Percentiles rank a stretch among this genome's conserved stretches.
These are phyloP conservation scores for Coprinellus micaceus DNA, from an alignment of 768 basidiomycete species.

Conservation along the genomic window DNA sequence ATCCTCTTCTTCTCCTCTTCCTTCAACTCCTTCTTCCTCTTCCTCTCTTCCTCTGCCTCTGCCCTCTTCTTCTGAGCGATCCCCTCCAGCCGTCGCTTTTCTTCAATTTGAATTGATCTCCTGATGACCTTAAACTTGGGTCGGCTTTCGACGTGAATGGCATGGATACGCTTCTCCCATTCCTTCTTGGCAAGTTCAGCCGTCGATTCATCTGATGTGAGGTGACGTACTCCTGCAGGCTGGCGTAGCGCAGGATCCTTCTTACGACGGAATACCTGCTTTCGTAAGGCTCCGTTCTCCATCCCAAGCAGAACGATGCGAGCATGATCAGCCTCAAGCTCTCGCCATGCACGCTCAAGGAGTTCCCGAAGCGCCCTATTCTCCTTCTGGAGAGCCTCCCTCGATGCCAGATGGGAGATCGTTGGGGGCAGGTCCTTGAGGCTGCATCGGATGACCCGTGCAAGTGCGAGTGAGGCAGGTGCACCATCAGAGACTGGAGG, in stretches of 20 bases:
- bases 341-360: constrained; percentile 9
- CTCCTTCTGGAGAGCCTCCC: constrained; percentile 5
- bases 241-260: constrained; percentile 13
- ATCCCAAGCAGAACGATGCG: constrained; percentile 24
- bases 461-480: not conserved
- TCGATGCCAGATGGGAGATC: constrained; percentile 8
- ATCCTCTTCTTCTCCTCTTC: not conserved
- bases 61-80: constrained; percentile 6
- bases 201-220: constrained; percentile 19
- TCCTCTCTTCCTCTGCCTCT: constrained; percentile 9
- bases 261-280: constrained; percentile 17
- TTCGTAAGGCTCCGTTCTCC: constrained; percentile 24
- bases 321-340: constrained; percentile 21
- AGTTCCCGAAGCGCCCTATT: constrained; percentile 13
- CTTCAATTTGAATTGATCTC: constrained; percentile 6
- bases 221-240: constrained; percentile 16
- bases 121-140: constrained; percentile 6
- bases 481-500: not conserved
- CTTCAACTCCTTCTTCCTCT: constrained; percentile 4
- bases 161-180: constrained; percentile 9
- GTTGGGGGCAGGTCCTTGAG: constrained; percentile 9
- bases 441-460: not conserved
- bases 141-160: constrained; percentile 1
- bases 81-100: constrained; percentile 3
- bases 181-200: constrained; percentile 11